Conservation (phyloP, 2,329 filamentous ascomycete species). For the Beauveria bassiana region DNA sequence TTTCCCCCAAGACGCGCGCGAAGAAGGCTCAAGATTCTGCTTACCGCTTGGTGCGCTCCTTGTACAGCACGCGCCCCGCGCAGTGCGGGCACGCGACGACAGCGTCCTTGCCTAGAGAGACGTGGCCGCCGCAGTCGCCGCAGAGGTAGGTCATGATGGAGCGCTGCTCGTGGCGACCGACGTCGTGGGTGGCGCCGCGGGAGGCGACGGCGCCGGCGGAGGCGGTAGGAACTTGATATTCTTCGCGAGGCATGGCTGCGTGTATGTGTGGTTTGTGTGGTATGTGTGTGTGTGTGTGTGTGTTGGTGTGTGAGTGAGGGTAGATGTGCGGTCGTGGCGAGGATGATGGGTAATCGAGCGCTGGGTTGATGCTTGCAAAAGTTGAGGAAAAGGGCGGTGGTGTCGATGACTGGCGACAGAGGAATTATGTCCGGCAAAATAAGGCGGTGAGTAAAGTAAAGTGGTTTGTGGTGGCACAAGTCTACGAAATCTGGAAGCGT, state of each 20-base stretch:
- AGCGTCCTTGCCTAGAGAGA: slow-evolving; percentile 37
- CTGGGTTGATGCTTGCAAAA: background rate
- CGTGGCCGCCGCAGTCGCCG: slow-evolving; percentile 36
- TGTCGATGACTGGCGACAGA: background rate
- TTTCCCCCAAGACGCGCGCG: background rate
- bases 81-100: slow-evolving; percentile 51
- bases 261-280: background rate
- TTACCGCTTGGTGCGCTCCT: slow-evolving; percentile 94
- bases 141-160: slow-evolving; percentile 33
- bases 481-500: no score
- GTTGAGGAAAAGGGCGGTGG: background rate
- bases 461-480: no score
- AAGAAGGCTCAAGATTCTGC: slow-evolving; percentile 24
- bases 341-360: background rate
- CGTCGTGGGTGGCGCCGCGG: slow-evolving; percentile 33
- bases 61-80: slow-evolving; percentile 91
- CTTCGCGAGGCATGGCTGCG: slow-evolving; percentile 58
- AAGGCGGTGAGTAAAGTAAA: slow-evolving; percentile 14
- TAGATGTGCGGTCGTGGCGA: background rate
- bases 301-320: background rate
- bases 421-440: slow-evolving; percentile 19
- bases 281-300: background rate
- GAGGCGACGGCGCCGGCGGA: slow-evolving; percentile 33
- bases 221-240: slow-evolving; percentile 64
- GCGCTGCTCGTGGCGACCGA: slow-evolving; percentile 31